Conservation (phyloP, 371 early-diverging fungal genomes). For the Mucor saturninus region DNA sequence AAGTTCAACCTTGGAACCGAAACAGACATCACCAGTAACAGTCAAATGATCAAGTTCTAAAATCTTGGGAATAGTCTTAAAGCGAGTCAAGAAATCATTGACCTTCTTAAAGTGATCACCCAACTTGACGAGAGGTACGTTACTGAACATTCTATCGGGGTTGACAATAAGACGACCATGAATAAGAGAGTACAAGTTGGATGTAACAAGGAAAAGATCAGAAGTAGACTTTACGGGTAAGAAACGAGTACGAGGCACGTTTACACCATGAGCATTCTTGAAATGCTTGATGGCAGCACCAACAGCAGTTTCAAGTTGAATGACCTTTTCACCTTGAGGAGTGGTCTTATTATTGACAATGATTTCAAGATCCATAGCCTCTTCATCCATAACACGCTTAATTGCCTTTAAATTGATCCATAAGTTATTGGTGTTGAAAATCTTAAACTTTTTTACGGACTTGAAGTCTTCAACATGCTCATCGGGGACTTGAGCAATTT, state of each 20-base stretch:
- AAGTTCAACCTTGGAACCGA: slow-evolving; percentile 93
- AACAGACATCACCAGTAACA: slow-evolving; percentile 97
- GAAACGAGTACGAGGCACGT: slow-evolving; percentile 98
- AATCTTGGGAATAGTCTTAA: slow-evolving; percentile 95
- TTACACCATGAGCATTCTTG: slow-evolving; percentile 94
- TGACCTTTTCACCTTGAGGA: slow-evolving; percentile 90
- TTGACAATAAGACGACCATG: slow-evolving; percentile 94
- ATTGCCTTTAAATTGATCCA: slow-evolving; percentile 98
- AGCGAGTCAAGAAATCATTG: slow-evolving; percentile 69
- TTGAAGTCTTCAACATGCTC: slow-evolving; percentile 99
- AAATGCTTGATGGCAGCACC: slow-evolving; percentile 99
- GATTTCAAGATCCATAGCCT: slow-evolving; percentile 91
- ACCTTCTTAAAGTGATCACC: slow-evolving; percentile 99
- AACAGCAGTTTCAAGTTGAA: slow-evolving; percentile 99
- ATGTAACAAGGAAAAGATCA: slow-evolving; percentile 97
- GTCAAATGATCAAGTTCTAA: slow-evolving; percentile 98
- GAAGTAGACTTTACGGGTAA: slow-evolving; percentile 99
- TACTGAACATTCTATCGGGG: slow-evolving; percentile 91
- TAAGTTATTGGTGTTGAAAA: slow-evolving; percentile 99
- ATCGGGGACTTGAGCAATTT: slow-evolving; percentile 99
- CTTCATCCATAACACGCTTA: slow-evolving; percentile 89
- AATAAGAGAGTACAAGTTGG: slow-evolving; percentile 91
- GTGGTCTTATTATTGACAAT: slow-evolving; percentile 98
- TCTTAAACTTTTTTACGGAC: slow-evolving; percentile 99
- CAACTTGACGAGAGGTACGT: slow-evolving; percentile 96